Evolutionary conservation across 352 stramenopile species (phyloP).

Genomic region (Phytophthora megakarya): DNA sequence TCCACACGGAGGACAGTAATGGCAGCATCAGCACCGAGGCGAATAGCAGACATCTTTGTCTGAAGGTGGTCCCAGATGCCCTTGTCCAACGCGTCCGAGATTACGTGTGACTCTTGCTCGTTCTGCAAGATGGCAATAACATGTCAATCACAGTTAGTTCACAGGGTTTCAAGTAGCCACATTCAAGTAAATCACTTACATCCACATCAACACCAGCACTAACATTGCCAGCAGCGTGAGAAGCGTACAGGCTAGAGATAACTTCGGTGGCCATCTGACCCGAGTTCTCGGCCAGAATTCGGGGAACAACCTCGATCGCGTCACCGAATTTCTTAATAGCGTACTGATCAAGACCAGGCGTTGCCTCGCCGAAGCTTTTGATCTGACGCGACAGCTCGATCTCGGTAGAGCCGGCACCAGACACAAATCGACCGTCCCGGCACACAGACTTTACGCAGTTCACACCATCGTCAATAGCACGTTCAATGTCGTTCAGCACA

Average conservation of each 20-base stretch:
- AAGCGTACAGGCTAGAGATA: constrained; percentile 94
- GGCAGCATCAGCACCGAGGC: constrained; percentile 96
- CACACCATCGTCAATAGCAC: constrained; percentile 98
- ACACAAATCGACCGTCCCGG: constrained; percentile 95
- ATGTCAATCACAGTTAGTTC: constrained; percentile 32
- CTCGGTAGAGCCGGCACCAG: constrained; percentile 95
- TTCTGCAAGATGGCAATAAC: constrained; percentile 44
- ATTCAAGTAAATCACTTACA: constrained; percentile 39
- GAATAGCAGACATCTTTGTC: constrained; percentile 97
- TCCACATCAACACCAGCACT: constrained; percentile 95
- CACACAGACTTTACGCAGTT: constrained; percentile 96
- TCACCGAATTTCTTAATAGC: constrained; percentile 99
- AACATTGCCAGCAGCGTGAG: constrained; percentile 93
- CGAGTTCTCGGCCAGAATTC: constrained; percentile 98
- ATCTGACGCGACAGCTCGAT: constrained; percentile 96
- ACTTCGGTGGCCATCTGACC: constrained; percentile 95
- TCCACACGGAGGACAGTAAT: constrained; percentile 99
- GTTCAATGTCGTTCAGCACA: constrained; percentile 98
- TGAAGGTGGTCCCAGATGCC: constrained; percentile 94
- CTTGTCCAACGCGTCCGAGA: constrained; percentile 72
- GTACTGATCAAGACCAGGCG: constrained; percentile 98
- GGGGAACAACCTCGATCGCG: constrained; percentile 97
- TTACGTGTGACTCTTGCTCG: constrained; percentile 80
- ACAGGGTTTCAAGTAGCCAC: not conserved
- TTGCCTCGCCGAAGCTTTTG: constrained; percentile 94